These are phyloP conservation scores for Yarrowia yakushimensis DNA, from an alignment of 805 yeast species.

Conservation along the genomic window DNA sequence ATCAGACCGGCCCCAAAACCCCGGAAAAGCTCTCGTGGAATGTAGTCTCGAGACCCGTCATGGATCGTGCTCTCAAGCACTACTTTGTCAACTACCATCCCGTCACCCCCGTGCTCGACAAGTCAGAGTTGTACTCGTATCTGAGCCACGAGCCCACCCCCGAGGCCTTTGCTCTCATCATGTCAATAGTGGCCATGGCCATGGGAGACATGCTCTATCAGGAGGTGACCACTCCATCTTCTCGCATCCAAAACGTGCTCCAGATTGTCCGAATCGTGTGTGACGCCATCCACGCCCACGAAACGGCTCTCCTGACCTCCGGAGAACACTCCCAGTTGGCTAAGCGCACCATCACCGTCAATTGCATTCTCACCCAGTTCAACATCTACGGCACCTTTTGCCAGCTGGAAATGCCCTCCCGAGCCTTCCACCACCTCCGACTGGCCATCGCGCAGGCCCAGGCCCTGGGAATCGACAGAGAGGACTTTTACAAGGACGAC, in stretches of 20 bases:
- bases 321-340: neutral
- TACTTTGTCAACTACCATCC: conserved; percentile 12
- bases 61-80: neutral
- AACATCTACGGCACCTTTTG: conserved; percentile 6
- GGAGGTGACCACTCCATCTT: neutral
- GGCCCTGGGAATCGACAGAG: neutral
- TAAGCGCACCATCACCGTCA: neutral
- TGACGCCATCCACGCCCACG: neutral
- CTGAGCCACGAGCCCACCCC: neutral
- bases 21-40: conserved; percentile 13
- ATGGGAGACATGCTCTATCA: conserved; percentile 11
- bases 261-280: neutral
- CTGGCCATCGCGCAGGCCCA: conserved; percentile 1
- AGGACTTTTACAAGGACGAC: neutral
- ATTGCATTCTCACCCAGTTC: neutral
- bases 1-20: neutral
- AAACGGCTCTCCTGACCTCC: neutral
- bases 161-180: conserved; percentile 7
- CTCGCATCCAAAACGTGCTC: neutral
- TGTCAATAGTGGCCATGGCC: conserved; percentile 15
- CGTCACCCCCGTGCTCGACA: conserved; percentile 5
- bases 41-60: neutral
- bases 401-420: conserved; percentile 11
- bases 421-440: neutral
- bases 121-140: neutral